Conservation (phyloP, 1,284 basidiomycete genomes). For the Fomitopsis pinicola region DNA sequence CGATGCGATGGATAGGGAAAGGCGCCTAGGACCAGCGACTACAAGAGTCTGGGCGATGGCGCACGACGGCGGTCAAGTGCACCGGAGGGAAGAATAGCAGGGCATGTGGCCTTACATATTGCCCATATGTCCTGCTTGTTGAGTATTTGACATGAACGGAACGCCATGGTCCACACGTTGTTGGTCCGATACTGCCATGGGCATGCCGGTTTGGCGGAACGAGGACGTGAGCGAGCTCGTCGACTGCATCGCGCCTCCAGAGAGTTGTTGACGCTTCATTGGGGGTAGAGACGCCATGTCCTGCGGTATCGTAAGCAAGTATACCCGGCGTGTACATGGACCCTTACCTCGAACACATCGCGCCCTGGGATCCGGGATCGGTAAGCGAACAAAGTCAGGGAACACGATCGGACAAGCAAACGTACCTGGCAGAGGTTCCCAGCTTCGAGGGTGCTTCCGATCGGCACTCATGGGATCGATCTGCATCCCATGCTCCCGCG, state of each 20-base stretch:
- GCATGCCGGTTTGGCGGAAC: slow-evolving; percentile 18
- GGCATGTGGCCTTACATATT: slow-evolving; percentile 1
- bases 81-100: not conserved
- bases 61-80: not conserved
- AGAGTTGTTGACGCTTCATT: slow-evolving; percentile 27
- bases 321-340: slow-evolving; percentile 16
- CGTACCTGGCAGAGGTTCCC: slow-evolving; percentile 26
- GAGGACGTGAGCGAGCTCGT: slow-evolving; percentile 20
- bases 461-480: slow-evolving; percentile 21
- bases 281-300: slow-evolving; percentile 25
- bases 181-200: slow-evolving; percentile 10
- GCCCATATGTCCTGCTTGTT: slow-evolving; percentile 15
- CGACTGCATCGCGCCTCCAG: slow-evolving; percentile 18
- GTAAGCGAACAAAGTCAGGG: not conserved
- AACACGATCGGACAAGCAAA: not conserved
- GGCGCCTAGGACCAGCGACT: not conserved
- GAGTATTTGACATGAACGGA: slow-evolving; percentile 12
- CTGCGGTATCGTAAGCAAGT: slow-evolving; percentile 18
- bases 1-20: no score
- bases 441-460: slow-evolving; percentile 28
- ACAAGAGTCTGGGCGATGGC: not conserved
- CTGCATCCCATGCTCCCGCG: slow-evolving; percentile 20
- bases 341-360: slow-evolving; percentile 21
- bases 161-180: slow-evolving; percentile 16
- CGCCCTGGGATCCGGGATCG: slow-evolving; percentile 8